Evolutionary conservation across 2,329 filamentous ascomycete genomes (phyloP), one percentile per base, ranked within the genome.

Genomic region (Dothideomycetes sp.): DNA sequence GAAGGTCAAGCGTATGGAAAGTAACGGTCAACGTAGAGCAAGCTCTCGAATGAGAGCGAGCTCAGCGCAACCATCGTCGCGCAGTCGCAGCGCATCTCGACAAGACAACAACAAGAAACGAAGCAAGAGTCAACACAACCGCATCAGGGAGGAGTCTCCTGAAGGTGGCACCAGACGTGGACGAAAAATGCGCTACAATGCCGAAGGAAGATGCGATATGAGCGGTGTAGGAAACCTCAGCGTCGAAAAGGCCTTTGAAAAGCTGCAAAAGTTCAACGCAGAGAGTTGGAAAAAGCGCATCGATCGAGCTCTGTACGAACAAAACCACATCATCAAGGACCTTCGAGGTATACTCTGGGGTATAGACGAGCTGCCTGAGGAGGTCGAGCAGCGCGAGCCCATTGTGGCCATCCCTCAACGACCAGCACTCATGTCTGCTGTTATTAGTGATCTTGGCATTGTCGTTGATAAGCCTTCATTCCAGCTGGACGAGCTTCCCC

Each of bases 221-320:
- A 86, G 79, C 42, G 80, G 79, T 5, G 73, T 69, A 19, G 75
- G 83, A 12, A 81, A 81, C 42, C 72, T 94, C 8, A 75, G 84
- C 1, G 75, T 85, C 31, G 73, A 81, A 10, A 81, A 91, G 48
- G 91, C 91, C 4, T 76, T 79, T 52, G 70, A 79, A 37, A 81
- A 75, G 50, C 69, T 98, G 10, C 73, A 91, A 52, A 68, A 77
- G 40, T 78, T 93, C 53, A 94, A 96, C 59, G 76, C 89, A 2
- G 79, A 86, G 51, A 88, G 84, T 41, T 98, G 91, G 91, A 94
- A 86, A 60, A 79, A 76, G 53, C 80, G 89, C 12, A 95, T 98
- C 45, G 86, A 94, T 53, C 73, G 77, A 37, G 78, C 81, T 18
- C 78, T 84, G 52, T 64, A 68, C 15, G 75, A 78, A 46, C 80